Evolutionary conservation across 768 basidiomycete genomes (phyloP).

Genomic region (Hygrocybe coccinea): DNA sequence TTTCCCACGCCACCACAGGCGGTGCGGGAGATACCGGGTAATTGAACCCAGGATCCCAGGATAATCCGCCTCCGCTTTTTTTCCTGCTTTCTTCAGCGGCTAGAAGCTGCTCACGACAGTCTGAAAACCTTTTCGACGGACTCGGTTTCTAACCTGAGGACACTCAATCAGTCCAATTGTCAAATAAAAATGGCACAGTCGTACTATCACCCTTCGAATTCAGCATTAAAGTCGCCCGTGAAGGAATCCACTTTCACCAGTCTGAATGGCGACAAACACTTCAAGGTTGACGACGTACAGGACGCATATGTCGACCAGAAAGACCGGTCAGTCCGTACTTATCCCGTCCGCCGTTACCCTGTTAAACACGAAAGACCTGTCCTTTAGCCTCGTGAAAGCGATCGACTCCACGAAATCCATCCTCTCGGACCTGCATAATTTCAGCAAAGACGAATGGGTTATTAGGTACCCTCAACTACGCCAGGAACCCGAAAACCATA

Average conservation of each 20-base stretch:
- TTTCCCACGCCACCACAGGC: no score
- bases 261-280: slow-evolving; percentile 35
- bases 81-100: no score
- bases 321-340: slow-evolving; percentile 52
- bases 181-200: not conserved
- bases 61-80: no score
- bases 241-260: not conserved
- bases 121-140: no score
- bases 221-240: not conserved
- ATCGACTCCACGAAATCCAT: slow-evolving; percentile 68
- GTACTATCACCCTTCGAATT: not conserved
- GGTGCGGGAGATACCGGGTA: no score
- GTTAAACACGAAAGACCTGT: not conserved
- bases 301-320: slow-evolving; percentile 71
- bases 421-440: slow-evolving; percentile 63
- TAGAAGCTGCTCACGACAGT: no score
- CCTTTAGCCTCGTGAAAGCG: slow-evolving; percentile 63
- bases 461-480: slow-evolving; percentile 80
- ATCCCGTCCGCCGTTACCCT: not conserved
- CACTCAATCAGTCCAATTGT: no score
- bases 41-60: no score
- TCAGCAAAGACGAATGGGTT: slow-evolving; percentile 85
- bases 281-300: slow-evolving; percentile 68
- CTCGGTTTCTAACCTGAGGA: no score
- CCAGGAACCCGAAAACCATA: slow-evolving; percentile 33